A percentile compares a stretch with the other conserved stretches of the same genome.
These are phyloP conservation scores for Calocybe indica DNA, from an alignment of 768 basidiomycete species.

Conservation along the genomic window DNA sequence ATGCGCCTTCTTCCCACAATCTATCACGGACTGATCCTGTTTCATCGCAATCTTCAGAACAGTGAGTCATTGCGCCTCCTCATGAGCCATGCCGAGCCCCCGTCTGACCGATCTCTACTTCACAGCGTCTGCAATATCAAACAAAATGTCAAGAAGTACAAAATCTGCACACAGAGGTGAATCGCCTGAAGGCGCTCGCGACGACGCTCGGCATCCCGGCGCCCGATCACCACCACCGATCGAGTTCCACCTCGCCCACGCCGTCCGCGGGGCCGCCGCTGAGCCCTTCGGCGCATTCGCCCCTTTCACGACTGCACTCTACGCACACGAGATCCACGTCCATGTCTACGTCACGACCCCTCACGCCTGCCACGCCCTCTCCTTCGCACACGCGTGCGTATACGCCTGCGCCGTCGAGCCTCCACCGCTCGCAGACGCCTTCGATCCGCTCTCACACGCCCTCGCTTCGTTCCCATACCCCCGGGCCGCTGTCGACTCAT, in stretches of 20 bases:
- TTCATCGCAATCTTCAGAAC: constrained; percentile 37
- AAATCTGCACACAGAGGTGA: constrained; percentile 59
- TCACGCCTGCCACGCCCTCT: constrained; percentile 35
- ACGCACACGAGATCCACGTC: constrained; percentile 56
- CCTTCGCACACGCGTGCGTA: constrained; percentile 33
- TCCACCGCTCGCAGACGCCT: constrained; percentile 15
- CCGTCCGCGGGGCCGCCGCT: constrained; percentile 22
- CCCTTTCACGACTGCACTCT: constrained; percentile 46
- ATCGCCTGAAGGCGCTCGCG: constrained; percentile 44
- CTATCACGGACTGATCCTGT: constrained; percentile 13
- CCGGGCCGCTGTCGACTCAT: constrained; percentile 15
- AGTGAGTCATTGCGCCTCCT: constrained; percentile 37
- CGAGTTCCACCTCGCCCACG: constrained; percentile 27
- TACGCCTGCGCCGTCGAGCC: constrained; percentile 28
- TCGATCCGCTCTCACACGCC: constrained; percentile 25
- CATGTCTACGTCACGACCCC: constrained; percentile 37
- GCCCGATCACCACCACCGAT: constrained; percentile 27
- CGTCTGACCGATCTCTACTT: constrained; percentile 11
- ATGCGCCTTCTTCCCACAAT: constrained; percentile 10
- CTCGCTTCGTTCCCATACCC: constrained; percentile 24
- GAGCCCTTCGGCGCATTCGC: constrained; percentile 27
- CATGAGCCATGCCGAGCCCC: not conserved
- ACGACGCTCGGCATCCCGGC: constrained; percentile 32
- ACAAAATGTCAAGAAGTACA: constrained; percentile 72
- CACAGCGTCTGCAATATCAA: constrained; percentile 52